phyloP scores from a whole-genome alignment of 2,329 filamentous ascomycete species.

The Clonostachys rhizophaga region DNA sequence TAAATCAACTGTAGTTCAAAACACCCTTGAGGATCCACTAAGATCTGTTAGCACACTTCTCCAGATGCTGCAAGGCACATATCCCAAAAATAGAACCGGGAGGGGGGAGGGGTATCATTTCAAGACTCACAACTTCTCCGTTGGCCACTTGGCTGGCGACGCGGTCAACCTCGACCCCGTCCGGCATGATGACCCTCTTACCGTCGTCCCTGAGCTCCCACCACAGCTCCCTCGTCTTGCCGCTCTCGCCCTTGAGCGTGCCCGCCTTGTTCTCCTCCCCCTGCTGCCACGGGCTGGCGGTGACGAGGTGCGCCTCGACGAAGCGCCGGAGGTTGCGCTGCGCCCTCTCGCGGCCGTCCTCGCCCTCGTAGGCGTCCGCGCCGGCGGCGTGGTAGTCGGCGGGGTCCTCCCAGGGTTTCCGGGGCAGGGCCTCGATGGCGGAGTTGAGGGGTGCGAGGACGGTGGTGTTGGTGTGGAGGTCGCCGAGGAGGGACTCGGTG shows the following conservation, averaged over 20 bases:
- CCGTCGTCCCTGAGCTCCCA: constrained; percentile 72
- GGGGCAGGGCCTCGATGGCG: constrained; percentile 70
- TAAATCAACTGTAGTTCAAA: constrained; percentile 30
- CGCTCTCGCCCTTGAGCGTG: constrained; percentile 50
- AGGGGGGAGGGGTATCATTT: background rate
- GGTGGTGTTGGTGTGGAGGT: constrained; percentile 66
- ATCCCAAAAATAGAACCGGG: background rate
- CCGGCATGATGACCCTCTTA: constrained; percentile 71
- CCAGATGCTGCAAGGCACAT: too few species aligned
- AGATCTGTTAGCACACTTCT: constrained; percentile 6
- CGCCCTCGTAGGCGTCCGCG: constrained; percentile 69
- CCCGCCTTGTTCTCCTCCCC: constrained; percentile 59
- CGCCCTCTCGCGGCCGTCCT: constrained; percentile 71
- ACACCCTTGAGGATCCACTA: constrained; percentile 63
- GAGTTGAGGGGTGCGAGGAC: constrained; percentile 85
- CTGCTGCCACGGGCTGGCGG: constrained; percentile 70
- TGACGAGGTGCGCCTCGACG: constrained; percentile 80
- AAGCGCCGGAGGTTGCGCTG: constrained; percentile 73
- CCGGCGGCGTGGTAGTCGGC: constrained; percentile 67
- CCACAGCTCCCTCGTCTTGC: constrained; percentile 56
- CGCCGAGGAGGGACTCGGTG: constrained; percentile 65
- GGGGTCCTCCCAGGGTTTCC: constrained; percentile 83
- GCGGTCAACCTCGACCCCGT: constrained; percentile 69
- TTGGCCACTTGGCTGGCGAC: constrained; percentile 76
- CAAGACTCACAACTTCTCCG: constrained; percentile 64